Evolutionary conservation across 2,329 filamentous ascomycete species (phyloP).

Genomic region (Thermomyces lanuginosus): DNA sequence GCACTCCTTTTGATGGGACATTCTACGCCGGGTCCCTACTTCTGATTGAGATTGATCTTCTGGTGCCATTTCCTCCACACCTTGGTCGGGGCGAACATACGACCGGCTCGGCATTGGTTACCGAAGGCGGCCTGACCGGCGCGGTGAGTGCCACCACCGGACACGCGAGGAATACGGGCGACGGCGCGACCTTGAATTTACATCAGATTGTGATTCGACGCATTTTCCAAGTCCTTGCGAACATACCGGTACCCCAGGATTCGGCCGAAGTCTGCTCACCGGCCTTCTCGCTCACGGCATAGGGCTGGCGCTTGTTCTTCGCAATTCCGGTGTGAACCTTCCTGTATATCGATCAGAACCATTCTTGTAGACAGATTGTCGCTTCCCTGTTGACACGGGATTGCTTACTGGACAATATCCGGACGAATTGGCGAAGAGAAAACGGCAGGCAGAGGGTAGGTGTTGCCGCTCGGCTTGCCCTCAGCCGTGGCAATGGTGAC

Average conservation of each 20-base stretch:
- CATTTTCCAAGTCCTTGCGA: conserved; percentile 7
- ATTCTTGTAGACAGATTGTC: not conserved
- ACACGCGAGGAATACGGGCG: conserved; percentile 99
- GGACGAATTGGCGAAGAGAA: conserved; percentile 95
- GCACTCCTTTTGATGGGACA: not conserved
- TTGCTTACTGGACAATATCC: conserved; percentile 94
- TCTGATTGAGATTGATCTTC: conserved; percentile 99
- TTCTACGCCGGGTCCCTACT: conserved; percentile 38
- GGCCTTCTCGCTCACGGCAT: conserved; percentile 99
- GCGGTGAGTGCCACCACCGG: conserved; percentile 99
- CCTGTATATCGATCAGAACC: conserved; percentile 29
- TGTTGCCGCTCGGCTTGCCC: conserved; percentile 78
- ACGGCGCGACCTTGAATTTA: conserved; percentile 72
- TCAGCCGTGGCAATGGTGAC: conserved; percentile 95
- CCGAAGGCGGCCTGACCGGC: conserved; percentile 99
- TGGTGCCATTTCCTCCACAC: conserved; percentile 99
- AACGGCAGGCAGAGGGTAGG: conserved; percentile 86
- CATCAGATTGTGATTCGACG: conserved; percentile 7
- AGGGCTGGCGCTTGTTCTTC: conserved; percentile 99
- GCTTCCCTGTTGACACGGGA: not conserved
- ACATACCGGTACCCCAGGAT: conserved; percentile 98
- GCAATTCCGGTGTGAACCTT: conserved; percentile 93
- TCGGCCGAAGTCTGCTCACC: conserved; percentile 99
- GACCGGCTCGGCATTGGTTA: conserved; percentile 99
- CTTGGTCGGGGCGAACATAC: conserved; percentile 99